Base-by-base conservation (phyloP, 257 asterid species). In the Euphrasia confusa region DNA sequence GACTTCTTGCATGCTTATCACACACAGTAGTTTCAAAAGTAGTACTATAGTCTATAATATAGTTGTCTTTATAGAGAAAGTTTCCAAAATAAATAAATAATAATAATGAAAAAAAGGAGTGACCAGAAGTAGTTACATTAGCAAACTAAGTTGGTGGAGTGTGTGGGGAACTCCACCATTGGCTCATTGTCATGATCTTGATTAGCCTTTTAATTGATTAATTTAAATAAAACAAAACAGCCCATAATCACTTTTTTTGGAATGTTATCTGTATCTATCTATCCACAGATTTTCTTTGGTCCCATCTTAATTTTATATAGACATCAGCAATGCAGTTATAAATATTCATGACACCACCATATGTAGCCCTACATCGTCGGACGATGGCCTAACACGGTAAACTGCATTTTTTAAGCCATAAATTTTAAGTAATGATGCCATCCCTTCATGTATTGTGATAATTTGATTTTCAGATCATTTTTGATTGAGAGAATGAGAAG, bases 91-190 rank as follows among this genome's bases (percentile, higher is more conserved):
- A 21, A 4, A 37, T 67, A 71, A 24, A 6, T 3, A 14, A 21
- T 21, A 21, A 21, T 3, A 0, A 50, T n/a, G 5, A 58, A 7
- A 4, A 24, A 12, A 28, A 45, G 32, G 17, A 45, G 57, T 59
- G 78, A 75, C 78, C 77, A 67, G 60, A 75, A 75, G 40, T 45
- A 54, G 15, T 69, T 79, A 70, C 84, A 79, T 72, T 42, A 75
- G 74, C 72, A 58, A 49, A 50, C 3, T 13, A 17, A 14, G 68
- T 54, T 40, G 60, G 67, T 66, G 77, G 76, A 62, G 49, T 7
- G 21, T 30, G 8, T 11, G 3, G 42, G 18, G 42, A 56, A 56
- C 44, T 56, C 66, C 62, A 56, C 60, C 61, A 56, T 56, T 30
- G 17, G 42, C 42, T 56, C 32, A 12, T 27, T 56, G 28, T 13